A percentile compares a stretch with the other conserved stretches of the same genome.
phyloP scores from a whole-genome alignment of 2,329 filamentous ascomycete genomes.

The Venturia nashicola region DNA sequence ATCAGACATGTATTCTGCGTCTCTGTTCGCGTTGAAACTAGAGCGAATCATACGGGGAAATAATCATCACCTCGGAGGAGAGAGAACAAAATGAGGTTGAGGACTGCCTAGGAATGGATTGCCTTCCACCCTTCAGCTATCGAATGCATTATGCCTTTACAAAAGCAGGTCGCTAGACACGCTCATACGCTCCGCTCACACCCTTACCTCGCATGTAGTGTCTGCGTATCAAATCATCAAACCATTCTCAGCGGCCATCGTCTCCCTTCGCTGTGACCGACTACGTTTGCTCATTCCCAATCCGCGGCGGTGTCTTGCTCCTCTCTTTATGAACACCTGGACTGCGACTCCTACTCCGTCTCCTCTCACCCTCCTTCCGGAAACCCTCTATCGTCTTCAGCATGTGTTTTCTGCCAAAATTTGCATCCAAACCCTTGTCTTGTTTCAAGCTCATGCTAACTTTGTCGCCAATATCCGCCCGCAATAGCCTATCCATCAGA shows the following conservation, averaged over 20 bases:
- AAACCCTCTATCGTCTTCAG: slow-evolving; percentile 75
- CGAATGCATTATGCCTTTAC: background rate
- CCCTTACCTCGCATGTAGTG: background rate
- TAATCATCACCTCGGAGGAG: background rate
- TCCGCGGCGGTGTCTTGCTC: slow-evolving; percentile 22
- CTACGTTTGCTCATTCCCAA: slow-evolving; percentile 22
- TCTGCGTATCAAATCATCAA: background rate
- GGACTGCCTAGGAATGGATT: background rate
- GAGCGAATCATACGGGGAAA: too few relatives aligned
- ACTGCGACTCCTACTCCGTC: slow-evolving; percentile 31
- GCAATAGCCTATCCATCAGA: slow-evolving; percentile 71
- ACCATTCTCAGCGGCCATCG: background rate
- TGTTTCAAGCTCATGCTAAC: slow-evolving; percentile 81
- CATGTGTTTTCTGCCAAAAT: slow-evolving; percentile 78
- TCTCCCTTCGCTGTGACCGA: background rate
- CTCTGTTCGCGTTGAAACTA: too few relatives aligned
- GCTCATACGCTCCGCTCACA: background rate
- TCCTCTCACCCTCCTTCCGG: slow-evolving; percentile 74
- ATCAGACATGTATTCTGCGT: background rate
- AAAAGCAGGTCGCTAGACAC: background rate
- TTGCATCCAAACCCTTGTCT: slow-evolving; percentile 71
- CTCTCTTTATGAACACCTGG: background rate
- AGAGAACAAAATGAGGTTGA: background rate
- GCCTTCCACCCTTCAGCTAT: background rate
- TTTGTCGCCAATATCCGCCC: slow-evolving; percentile 69